Base-by-base conservation (phyloP, 352 stramenopile genomes). In the Pythium folliculosum region DNA sequence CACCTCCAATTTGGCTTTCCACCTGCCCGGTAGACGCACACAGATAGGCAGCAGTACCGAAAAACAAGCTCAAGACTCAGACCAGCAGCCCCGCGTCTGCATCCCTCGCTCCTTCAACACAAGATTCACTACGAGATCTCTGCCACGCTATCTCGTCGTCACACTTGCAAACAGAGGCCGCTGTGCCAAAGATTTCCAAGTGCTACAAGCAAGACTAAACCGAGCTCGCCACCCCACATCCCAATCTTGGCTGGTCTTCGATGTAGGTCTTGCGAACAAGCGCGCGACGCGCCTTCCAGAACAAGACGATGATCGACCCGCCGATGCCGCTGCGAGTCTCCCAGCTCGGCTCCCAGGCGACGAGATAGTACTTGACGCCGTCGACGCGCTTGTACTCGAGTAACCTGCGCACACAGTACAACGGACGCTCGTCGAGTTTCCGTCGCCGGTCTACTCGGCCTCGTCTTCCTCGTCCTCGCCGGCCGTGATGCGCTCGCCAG, bases 171-270 rank as follows among this genome's bases (percentile, higher is more conserved):
- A n/a, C n/a, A n/a, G n/a, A n/a, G n/a, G n/a, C n/a, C n/a, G n/a
- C n/a, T n/a, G n/a, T n/a, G n/a, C n/a, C n/a, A n/a, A n/a, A n/a
- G n/a, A n/a, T n/a, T n/a, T n/a, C n/a, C n/a, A n/a, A n/a, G n/a
- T n/a, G n/a, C n/a, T n/a, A n/a, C n/a, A n/a, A n/a, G n/a, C n/a
- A n/a, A n/a, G n/a, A n/a, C n/a, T n/a, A n/a, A n/a, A n/a, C n/a
- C n/a, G n/a, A n/a, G n/a, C n/a, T n/a, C n/a, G n/a, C n/a, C n/a
- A n/a, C n/a, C n/a, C n/a, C n/a, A n/a, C n/a, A n/a, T n/a, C n/a
- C n/a, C n/a, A n/a, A n/a, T n/a, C n/a, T n/a, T n/a, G n/a, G n/a
- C 35, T 68, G 19, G 23, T 68, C 43, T 3, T 68, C 61, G 52
- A 68, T 62, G 32, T 40, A 68, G 5, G 40, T 51, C 40, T 47